Base-by-base conservation (phyloP, 2,329 filamentous ascomycete genomes). In the Cercospora sojina region DNA sequence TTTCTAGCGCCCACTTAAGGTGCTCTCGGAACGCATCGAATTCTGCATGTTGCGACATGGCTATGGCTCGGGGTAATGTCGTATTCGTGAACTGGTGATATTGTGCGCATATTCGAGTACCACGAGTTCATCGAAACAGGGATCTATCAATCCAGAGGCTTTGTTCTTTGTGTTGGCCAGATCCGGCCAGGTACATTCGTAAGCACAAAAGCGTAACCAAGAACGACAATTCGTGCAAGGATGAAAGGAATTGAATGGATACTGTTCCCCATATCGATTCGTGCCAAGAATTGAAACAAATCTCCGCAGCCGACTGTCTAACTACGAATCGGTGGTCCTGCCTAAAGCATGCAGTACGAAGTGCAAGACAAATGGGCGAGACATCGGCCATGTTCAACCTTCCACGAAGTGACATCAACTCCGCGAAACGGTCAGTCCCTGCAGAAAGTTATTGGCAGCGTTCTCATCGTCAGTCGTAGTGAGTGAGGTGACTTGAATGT, bases 381-480 rank as follows among this genome's bases (percentile, higher is more conserved):
- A 51, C 47, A 16, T 12, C 18, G 31, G 41, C 29, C 20, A 61
- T 32, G n/a, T 10, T 29, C 12, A 38, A 13, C 18, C 16, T 32
- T 38, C 10, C 43, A 7, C 27, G 5, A 38, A 6, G 47, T 8
- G 2, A 38, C 1, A 29, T 47, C 20, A 63, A 23, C 51, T 63
- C 7, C 51, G 49, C 31, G 60, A 63, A 2, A 63, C 51, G 4
- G 32, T 63, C 20, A 63, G 16, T 7, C 60, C 49, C 27, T 43
- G 27, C 51, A 63, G 6, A 35, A 63, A 56, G 20, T 63, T 51
- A 10, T 56, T 31, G 31, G 41, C 49, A 25, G 20, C 35, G 10
- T 63, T 23, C 23, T 63, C 25, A 18, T 56, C 35, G 5, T 62
- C 59, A 35, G 51, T 27, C 7, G 49, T 16, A 20, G 32, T 29